Evolutionary conservation across 352 stramenopile species (phyloP), one percentile per base, ranked within the genome.

Genomic region (Halophytophthora batemanensis): DNA sequence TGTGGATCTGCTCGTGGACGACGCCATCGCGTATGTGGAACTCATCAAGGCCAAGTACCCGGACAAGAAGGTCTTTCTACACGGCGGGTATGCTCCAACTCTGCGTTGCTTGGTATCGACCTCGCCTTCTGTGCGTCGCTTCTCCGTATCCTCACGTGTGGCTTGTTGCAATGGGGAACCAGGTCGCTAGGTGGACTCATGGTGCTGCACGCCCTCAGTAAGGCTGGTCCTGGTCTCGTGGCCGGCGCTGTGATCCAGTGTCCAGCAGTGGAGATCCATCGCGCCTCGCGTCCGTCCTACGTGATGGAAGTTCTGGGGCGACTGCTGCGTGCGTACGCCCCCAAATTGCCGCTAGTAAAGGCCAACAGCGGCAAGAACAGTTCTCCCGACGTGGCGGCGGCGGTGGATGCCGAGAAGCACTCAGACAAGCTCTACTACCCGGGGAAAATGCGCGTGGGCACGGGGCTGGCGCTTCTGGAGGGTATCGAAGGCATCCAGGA

Each of bases 121-220:
- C 17, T 35, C 13, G 25, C 15, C 44, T 6, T 18, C 36, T 51
- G 10, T 28, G 7, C 13, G 38, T 39, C 57, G 18, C 29, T 52
- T 17, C 45, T 37, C 10, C n/a, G 22, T 58, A 10, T 53, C 19
- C 48, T 45, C 42, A 60, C 3, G 31, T 60, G 29, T 38, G 42
- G 14, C 45, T 29, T n/a, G 62, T 34, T 31, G 52, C 21, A 43
- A n/a, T n/a, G n/a, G n/a, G n/a, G n/a, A n/a, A n/a, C n/a, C 35
- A 90, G 81, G 18, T 93, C 82, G 22, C 64, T 93, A 25, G 82
- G 79, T 38, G 82, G 79, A 17, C 53, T 93, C 4, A 67, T 90
- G 18, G 69, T 87, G 13, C 63, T 90, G 4, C 67, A 80, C 46
- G 64, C 82, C 19, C 61, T 87, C 12, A 64, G 72, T 19, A 79